These are phyloP conservation scores for Globisporangium canariense DNA, from an alignment of 352 stramenopile genomes.

Conservation along the genomic window DNA sequence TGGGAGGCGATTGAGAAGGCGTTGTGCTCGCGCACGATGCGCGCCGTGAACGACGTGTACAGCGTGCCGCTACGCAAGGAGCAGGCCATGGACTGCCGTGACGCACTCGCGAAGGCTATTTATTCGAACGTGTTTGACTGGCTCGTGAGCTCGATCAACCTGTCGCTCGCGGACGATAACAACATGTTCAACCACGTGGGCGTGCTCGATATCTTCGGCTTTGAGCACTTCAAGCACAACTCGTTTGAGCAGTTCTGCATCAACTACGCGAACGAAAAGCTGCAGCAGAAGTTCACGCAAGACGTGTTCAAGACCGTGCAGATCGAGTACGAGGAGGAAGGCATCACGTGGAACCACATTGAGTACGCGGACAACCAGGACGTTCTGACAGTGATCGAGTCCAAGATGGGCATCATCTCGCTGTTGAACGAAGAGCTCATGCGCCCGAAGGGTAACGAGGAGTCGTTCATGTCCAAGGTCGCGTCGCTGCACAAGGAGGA, in stretches of 20 bases:
- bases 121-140: slow-evolving; percentile 93
- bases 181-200: slow-evolving; percentile 89
- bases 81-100: slow-evolving; percentile 76
- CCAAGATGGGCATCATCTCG: slow-evolving; percentile 86
- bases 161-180: slow-evolving; percentile 73
- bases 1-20: slow-evolving; percentile 88
- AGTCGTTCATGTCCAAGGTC: slow-evolving; percentile 85
- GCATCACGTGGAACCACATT: slow-evolving; percentile 89
- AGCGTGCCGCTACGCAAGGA: slow-evolving; percentile 50
- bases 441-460: slow-evolving; percentile 82
- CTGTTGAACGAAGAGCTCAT: slow-evolving; percentile 90
- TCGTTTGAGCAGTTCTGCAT: slow-evolving; percentile 86
- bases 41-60: slow-evolving; percentile 49
- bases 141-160: slow-evolving; percentile 91
- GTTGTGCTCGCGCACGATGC: slow-evolving; percentile 90
- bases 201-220: slow-evolving; percentile 99
- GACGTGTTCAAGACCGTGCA: slow-evolving; percentile 91
- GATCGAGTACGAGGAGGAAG: slow-evolving; percentile 96
- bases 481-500: slow-evolving; percentile 82
- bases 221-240: slow-evolving; percentile 97
- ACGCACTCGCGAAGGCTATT: slow-evolving; percentile 92
- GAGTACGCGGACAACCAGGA: slow-evolving; percentile 91
- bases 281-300: slow-evolving; percentile 87
- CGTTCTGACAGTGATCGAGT: slow-evolving; percentile 84
- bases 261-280: slow-evolving; percentile 83